Conservation (phyloP, 192 early-diverging fungal species). For the Helicostylum pulchrum region DNA sequence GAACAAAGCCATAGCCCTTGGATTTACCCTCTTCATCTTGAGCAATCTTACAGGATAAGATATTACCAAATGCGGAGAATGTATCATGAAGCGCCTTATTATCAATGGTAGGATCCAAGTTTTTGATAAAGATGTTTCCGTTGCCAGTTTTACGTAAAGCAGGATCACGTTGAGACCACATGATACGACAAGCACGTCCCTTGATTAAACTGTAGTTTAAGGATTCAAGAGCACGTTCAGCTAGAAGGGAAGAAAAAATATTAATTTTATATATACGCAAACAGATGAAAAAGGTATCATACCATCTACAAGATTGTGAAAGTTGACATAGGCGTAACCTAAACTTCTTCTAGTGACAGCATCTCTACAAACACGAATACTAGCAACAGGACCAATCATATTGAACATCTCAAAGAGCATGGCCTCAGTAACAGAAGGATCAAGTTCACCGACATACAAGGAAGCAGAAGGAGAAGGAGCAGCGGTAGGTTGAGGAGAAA, state of each 20-base stretch:
- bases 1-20: constrained; percentile 98
- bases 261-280: constrained; percentile 7
- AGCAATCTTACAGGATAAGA: constrained; percentile 97
- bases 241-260: constrained; percentile 33
- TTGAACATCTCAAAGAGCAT: constrained; percentile 98
- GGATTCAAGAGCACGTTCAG: constrained; percentile 87
- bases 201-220: constrained; percentile 97
- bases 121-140: constrained; percentile 99
- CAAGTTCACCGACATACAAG: constrained; percentile 97
- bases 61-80: constrained; percentile 95
- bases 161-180: constrained; percentile 99
- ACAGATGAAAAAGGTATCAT: neutral
- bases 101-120: constrained; percentile 95
- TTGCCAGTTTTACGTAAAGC: constrained; percentile 84
- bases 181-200: constrained; percentile 95
- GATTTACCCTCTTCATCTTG: constrained; percentile 72
- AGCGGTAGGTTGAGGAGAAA: constrained; percentile 42
- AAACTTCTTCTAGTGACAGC: constrained; percentile 93
- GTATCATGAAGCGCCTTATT: constrained; percentile 99
- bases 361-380: constrained; percentile 97
- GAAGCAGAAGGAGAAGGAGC: constrained; percentile 58
- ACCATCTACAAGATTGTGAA: constrained; percentile 83
- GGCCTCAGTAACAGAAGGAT: constrained; percentile 94
- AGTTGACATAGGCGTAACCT: constrained; percentile 99
- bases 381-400: constrained; percentile 90